A percentile compares a stretch with the other conserved stretches of the same genome.
These are phyloP conservation scores for Phylloporus sp. DNA, from an alignment of 768 basidiomycete species.

Conservation along the genomic window DNA sequence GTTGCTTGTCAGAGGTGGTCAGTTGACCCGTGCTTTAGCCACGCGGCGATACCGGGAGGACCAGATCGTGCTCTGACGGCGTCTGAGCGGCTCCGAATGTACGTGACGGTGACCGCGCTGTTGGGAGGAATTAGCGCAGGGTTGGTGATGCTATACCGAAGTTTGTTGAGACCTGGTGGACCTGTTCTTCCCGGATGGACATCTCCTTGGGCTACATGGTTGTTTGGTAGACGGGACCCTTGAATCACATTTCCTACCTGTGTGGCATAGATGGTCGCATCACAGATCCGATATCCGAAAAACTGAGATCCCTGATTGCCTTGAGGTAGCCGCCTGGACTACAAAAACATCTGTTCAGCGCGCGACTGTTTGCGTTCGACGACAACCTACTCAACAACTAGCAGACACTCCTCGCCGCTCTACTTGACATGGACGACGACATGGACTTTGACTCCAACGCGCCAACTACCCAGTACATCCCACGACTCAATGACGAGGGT, in stretches of 20 bases:
- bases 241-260: conserved; percentile 17
- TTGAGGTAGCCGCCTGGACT: conserved; percentile 32
- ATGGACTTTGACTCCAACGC: conserved; percentile 59
- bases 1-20: background rate
- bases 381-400: conserved; percentile 3
- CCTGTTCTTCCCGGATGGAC: conserved; percentile 50
- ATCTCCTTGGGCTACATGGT: conserved; percentile 63
- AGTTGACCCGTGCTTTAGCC: conserved; percentile 34
- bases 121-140: conserved; percentile 74
- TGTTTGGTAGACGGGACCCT: conserved; percentile 49
- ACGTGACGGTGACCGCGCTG: conserved; percentile 68
- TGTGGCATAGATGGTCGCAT: conserved; percentile 14
- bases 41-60: conserved; percentile 77
- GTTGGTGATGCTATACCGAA: conserved; percentile 66
- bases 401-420: background rate
- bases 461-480: conserved; percentile 34
- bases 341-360: conserved; percentile 14
- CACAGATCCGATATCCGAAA: conserved; percentile 35
- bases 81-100: conserved; percentile 64
- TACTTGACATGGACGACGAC: conserved; percentile 67
- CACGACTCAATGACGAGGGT: conserved; percentile 33
- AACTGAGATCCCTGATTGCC: conserved; percentile 35
- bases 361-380: conserved; percentile 13
- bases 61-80: conserved; percentile 72
- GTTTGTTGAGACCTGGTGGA: conserved; percentile 59